Evolutionary conservation across 192 early-diverging fungal genomes (phyloP).

Genomic region (Entomortierella lignicola): DNA sequence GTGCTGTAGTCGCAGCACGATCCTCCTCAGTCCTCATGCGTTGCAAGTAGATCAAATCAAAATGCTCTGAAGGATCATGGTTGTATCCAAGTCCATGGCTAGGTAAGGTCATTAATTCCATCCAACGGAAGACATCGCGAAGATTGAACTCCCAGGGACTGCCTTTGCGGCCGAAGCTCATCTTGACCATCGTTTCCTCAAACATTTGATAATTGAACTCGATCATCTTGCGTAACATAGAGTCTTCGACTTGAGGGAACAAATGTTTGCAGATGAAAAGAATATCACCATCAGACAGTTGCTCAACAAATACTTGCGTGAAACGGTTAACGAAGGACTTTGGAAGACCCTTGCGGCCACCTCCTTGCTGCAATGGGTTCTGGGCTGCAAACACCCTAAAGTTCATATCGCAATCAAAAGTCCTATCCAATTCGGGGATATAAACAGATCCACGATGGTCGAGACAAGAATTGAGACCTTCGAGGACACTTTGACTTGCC

Average conservation of each 20-base stretch:
- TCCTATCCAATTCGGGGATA: conserved; percentile 93
- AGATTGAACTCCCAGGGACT: conserved; percentile 99
- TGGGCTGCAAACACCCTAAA: conserved; percentile 98
- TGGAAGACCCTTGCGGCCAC: conserved; percentile 98
- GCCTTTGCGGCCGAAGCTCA: conserved; percentile 79
- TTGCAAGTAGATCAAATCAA: conserved; percentile 90
- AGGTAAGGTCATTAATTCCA: conserved; percentile 79
- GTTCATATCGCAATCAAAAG: conserved; percentile 80
- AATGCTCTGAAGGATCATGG: conserved; percentile 70
- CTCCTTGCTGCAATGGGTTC: conserved; percentile 96
- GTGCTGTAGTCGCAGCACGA: conserved; percentile 64
- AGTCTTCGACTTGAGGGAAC: conserved; percentile 64
- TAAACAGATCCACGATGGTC: conserved; percentile 97
- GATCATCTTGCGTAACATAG: conserved; percentile 68
- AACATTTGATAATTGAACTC: conserved; percentile 91
- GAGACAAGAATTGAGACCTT: conserved; percentile 98
- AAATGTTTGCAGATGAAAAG: conserved; percentile 74
- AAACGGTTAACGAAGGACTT: conserved; percentile 98
- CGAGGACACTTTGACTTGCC: conserved; percentile 97
- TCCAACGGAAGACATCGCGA: conserved; percentile 95
- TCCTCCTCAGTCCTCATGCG: conserved; percentile 89
- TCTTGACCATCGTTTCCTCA: conserved; percentile 81
- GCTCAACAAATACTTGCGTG: conserved; percentile 93
- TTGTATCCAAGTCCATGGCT: conserved; percentile 54
- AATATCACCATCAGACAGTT: conserved; percentile 82